phyloP scores from a whole-genome alignment of 805 yeast genomes.

The Sugiyamaella lignohabitans region DNA sequence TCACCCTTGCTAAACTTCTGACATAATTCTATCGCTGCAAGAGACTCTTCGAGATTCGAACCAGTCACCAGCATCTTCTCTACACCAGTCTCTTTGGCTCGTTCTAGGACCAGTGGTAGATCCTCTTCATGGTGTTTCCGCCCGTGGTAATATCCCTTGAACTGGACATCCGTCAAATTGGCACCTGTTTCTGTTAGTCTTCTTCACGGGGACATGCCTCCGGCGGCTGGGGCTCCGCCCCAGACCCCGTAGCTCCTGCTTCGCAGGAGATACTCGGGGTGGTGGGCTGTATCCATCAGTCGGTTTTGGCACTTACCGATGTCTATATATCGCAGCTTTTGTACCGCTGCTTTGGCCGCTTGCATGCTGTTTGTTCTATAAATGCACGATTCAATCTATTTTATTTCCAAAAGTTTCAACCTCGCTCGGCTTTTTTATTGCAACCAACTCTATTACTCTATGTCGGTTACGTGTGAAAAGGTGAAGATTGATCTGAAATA shows the following conservation, averaged over 20 bases:
- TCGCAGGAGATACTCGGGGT: too few relatives aligned
- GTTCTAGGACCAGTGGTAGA: slow-evolving; percentile 50
- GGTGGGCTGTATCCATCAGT: too few relatives aligned
- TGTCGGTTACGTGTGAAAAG: too few relatives aligned
- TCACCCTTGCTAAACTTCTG: slow-evolving; percentile 24
- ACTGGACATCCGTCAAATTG: slow-evolving; percentile 86
- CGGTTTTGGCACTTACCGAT: neutral
- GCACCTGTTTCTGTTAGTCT: slow-evolving; percentile 41
- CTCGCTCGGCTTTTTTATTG: too few relatives aligned
- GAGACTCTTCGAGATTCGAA: slow-evolving; percentile 62
- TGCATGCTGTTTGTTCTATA: neutral
- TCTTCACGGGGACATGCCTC: neutral
- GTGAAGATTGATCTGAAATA: too few relatives aligned
- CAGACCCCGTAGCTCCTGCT: neutral
- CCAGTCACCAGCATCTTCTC: slow-evolving; percentile 75
- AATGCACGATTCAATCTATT: too few relatives aligned
- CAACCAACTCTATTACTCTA: too few relatives aligned
- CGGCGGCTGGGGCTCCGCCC: neutral
- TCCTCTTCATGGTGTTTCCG: slow-evolving; percentile 64
- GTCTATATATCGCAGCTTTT: slow-evolving; percentile 3
- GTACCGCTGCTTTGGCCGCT: neutral
- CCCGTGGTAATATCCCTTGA: slow-evolving; percentile 71
- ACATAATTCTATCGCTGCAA: slow-evolving; percentile 54
- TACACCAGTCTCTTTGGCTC: slow-evolving; percentile 65
- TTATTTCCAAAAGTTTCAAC: too few relatives aligned